phyloP scores from a whole-genome alignment of 179 eudicot genomes.

The Beta lomatogona region DNA sequence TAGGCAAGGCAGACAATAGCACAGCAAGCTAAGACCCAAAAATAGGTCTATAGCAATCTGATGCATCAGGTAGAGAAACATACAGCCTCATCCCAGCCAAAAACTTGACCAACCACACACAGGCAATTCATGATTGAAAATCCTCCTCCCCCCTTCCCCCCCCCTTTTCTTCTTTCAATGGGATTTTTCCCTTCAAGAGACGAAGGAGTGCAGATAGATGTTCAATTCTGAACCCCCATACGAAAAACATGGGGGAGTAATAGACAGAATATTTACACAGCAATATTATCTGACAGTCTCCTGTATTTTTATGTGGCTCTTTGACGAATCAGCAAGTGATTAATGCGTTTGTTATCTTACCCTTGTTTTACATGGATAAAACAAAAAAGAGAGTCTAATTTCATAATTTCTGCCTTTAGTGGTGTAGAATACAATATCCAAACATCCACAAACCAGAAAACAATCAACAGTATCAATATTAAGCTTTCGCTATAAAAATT shows the following conservation, averaged over 20 bases:
- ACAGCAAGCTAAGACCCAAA: background rate
- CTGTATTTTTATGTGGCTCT: background rate
- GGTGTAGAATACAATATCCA: too few species aligned
- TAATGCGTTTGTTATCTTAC: too few species aligned
- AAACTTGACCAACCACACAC: background rate
- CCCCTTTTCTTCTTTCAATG: too few species aligned
- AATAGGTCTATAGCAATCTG: background rate
- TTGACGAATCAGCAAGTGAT: too few species aligned
- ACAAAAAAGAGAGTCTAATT: too few species aligned
- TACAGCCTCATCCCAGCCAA: background rate
- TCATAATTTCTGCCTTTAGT: too few species aligned
- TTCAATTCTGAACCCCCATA: background rate
- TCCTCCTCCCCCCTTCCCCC: too few species aligned
- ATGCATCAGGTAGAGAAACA: background rate
- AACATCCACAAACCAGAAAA: too few species aligned
- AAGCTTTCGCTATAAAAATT: too few species aligned
- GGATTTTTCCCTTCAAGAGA: background rate
- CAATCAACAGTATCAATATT: too few species aligned
- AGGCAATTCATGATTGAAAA: background rate
- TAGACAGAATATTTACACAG: background rate
- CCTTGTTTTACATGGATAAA: too few species aligned
- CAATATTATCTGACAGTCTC: background rate
- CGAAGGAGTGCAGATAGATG: background rate
- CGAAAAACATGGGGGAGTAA: background rate
- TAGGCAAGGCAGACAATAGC: background rate